These are phyloP conservation scores for Saxophila tyrrhenica DNA, from an alignment of 495 filamentous ascomycete species.

Conservation along the genomic window DNA sequence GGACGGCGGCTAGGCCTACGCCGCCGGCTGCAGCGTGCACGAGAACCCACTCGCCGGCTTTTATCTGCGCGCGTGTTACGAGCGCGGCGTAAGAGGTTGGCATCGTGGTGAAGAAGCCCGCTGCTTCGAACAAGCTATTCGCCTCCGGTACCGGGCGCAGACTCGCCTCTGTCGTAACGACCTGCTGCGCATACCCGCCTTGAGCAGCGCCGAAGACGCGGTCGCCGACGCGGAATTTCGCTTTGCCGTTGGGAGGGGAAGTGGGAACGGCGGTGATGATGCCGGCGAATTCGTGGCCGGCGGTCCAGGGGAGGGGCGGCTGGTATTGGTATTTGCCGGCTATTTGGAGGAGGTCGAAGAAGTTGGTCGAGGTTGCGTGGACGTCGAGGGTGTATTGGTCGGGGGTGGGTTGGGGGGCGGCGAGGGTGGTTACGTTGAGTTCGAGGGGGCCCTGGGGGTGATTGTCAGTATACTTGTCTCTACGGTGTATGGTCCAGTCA, in stretches of 20 bases:
- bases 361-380: constrained; percentile 82
- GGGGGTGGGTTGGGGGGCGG: constrained; percentile 54
- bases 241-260: constrained; percentile 24
- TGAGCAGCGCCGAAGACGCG: constrained; percentile 79
- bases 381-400: constrained; percentile 82
- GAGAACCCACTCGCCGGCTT: constrained; percentile 73
- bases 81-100: constrained; percentile 84
- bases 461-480: neutral
- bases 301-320: constrained; percentile 66
- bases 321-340: constrained; percentile 66
- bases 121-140: constrained; percentile 75
- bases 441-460: constrained; percentile 56
- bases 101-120: constrained; percentile 81
- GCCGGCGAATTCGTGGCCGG: constrained; percentile 80
- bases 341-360: constrained; percentile 90
- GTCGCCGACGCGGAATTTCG: constrained; percentile 62
- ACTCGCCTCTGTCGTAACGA: constrained; percentile 51
- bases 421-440: constrained; percentile 61
- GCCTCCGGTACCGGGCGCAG: constrained; percentile 64
- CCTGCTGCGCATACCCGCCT: constrained; percentile 72
- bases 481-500: constrained; percentile 10
- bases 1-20: constrained; percentile 83
- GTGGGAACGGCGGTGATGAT: constrained; percentile 47
- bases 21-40: constrained; percentile 90
- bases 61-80: constrained; percentile 63